Conservation (phyloP, 495 filamentous ascomycete genomes). For the Platismatia glauca region DNA sequence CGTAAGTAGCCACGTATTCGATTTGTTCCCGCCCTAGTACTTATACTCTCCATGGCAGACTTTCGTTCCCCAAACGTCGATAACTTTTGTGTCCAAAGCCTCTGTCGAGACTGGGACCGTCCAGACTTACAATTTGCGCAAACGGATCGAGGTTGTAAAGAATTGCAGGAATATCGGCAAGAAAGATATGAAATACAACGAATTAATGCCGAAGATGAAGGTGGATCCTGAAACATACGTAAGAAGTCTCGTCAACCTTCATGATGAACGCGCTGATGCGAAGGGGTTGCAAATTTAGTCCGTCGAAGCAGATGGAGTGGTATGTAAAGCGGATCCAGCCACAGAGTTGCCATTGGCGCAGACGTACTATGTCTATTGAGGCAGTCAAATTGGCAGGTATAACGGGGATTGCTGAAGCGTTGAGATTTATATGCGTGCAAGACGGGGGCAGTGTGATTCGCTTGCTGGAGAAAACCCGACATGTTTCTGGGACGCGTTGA, state of each 20-base stretch:
- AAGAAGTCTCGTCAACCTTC: constrained; percentile 24
- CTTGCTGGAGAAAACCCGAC: neutral
- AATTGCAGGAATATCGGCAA: constrained; percentile 76
- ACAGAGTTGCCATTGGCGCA: constrained; percentile 69
- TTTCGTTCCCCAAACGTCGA: constrained; percentile 58
- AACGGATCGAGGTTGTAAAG: constrained; percentile 72
- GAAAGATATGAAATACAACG: constrained; percentile 91
- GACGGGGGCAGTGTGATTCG: neutral
- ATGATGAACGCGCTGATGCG: neutral
- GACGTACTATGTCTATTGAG: constrained; percentile 67
- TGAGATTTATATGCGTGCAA: neutral
- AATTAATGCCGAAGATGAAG: constrained; percentile 78
- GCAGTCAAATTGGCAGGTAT: neutral
- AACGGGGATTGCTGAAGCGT: neutral
- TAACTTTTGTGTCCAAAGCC: constrained; percentile 76
- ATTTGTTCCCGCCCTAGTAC: neutral
- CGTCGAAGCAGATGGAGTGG: constrained; percentile 77
- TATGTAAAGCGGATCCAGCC: constrained; percentile 69
- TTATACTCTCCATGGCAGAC: constrained; percentile 29
- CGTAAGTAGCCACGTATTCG: constrained; percentile 29
- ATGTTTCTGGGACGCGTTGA: neutral
- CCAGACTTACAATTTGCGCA: constrained; percentile 63
- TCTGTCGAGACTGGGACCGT: constrained; percentile 57
- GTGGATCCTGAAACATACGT: constrained; percentile 89
- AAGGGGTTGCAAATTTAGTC: constrained; percentile 28